Base-by-base conservation (phyloP, 495 filamentous ascomycete species). In the Clavariopsis aquatica region DNA sequence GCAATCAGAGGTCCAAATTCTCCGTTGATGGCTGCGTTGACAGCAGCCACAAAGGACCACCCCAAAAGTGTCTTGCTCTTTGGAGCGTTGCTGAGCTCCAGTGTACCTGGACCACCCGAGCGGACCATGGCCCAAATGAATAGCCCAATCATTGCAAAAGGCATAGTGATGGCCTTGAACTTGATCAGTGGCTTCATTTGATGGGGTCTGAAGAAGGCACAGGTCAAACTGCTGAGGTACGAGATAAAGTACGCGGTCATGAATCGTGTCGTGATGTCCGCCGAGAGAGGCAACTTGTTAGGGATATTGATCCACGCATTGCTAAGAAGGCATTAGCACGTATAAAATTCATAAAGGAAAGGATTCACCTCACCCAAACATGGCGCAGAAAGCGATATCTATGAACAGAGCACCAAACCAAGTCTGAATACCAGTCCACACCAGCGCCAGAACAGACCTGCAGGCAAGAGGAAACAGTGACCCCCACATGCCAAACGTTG, bases 121-220 rank as follows among this genome's bases (percentile, higher is more conserved):
- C 38, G 38, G 13, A 43, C 38, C 13, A 43, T 7, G 38, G 38
- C 38, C 38, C 38, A 43, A 15, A 43, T 43, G 15, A 43, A 43
- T 2, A 43, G 38, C 12, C 38, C 38, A 43, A 43, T 43, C 6
- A 9, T 10, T 9, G 38, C 38, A n/a, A 43, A 43, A 10, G 38
- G 38, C 38, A 43, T 43, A 17, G 38, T 43, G 38, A 43, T 17
- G 38, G 38, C 38, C 38, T 43, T 43, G 38, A 43, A n/a, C 38
- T 43, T 43, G 38, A 43, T 43, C 6, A 43, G 38, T n/a, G 38
- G 38, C 38, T 43, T 43, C 38, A 43, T 43, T n/a, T 43, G 38
- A 17, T 43, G 38, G 2, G 38, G 38, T 17, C 38, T 43, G 38
- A 43, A 43, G 38, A 43, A 43, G 38, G 38, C 38, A 43, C 38